Conservation (phyloP, 1,139 yeast genomes). For the Suhomyces yuchorum region DNA sequence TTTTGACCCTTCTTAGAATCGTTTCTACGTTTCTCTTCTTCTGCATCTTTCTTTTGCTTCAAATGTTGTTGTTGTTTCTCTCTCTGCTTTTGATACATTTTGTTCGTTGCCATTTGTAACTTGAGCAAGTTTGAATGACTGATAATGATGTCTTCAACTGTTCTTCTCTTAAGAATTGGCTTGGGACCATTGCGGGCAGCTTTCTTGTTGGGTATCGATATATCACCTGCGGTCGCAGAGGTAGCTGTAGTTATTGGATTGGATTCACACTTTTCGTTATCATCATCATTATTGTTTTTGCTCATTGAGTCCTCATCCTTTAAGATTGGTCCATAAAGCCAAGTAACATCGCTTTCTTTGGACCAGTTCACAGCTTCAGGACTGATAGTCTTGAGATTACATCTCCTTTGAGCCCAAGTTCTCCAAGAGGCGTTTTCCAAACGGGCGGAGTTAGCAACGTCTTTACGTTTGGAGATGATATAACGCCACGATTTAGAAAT, state of each 20-base stretch:
- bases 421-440: conserved; percentile 84
- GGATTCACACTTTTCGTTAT: conserved; percentile 21
- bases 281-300: conserved; percentile 22
- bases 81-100: conserved; percentile 31
- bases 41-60: conserved; percentile 17
- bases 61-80: conserved; percentile 25
- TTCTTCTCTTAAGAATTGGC: conserved; percentile 80
- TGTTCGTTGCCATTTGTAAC: conserved; percentile 47
- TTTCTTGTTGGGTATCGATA: conserved; percentile 33
- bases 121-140: conserved; percentile 56
- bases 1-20: conserved; percentile 16
- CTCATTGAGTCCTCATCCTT: conserved; percentile 38
- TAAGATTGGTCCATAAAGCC: conserved; percentile 80
- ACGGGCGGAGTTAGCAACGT: conserved; percentile 67
- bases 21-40: conserved; percentile 6
- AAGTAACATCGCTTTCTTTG: conserved; percentile 77
- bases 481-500: conserved; percentile 95
- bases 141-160: conserved; percentile 73
- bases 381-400: conserved; percentile 63
- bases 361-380: conserved; percentile 81
- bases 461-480: conserved; percentile 77
- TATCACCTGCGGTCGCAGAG: conserved; percentile 51
- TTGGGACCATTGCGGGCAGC: conserved; percentile 43
- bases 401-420: conserved; percentile 81
- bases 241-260: conserved; percentile 36